These are phyloP conservation scores for Usnea hakonensis DNA, from an alignment of 495 filamentous ascomycete species.

Conservation along the genomic window DNA sequence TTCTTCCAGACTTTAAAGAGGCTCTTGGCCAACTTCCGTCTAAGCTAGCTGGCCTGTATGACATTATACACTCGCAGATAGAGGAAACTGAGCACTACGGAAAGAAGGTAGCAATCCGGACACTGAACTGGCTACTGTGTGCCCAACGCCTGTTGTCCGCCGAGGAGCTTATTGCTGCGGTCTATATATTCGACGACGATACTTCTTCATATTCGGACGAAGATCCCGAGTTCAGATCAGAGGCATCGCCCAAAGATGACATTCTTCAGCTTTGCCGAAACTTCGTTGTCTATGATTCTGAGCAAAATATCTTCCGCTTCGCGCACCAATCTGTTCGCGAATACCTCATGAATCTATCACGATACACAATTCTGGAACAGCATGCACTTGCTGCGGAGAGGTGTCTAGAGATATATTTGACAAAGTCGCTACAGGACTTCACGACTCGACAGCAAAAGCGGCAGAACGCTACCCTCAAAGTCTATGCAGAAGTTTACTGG, in stretches of 20 bases:
- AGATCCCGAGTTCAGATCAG: slow-evolving; percentile 8
- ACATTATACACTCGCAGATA: slow-evolving; percentile 2
- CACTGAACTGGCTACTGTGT: slow-evolving; percentile 10
- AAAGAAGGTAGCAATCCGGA: background rate
- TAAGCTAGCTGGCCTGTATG: background rate
- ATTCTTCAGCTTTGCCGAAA: slow-evolving; percentile 15
- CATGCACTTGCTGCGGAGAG: slow-evolving; percentile 3
- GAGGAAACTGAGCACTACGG: background rate
- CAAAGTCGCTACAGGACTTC: background rate
- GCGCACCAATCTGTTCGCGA: slow-evolving; percentile 28
- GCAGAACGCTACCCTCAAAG: background rate
- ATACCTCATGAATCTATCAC: slow-evolving; percentile 3
- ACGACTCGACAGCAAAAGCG: background rate
- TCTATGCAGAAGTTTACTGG: slow-evolving; percentile 7
- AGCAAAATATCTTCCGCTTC: slow-evolving; percentile 23
- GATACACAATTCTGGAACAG: background rate
- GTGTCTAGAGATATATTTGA: slow-evolving; percentile 8
- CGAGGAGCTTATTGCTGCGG: background rate
- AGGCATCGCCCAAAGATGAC: slow-evolving; percentile 1
- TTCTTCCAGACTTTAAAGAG: background rate
- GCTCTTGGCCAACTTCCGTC: background rate
- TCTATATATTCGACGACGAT: background rate
- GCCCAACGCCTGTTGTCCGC: slow-evolving; percentile 1
- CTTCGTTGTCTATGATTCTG: slow-evolving; percentile 21
- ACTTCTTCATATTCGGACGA: background rate